Evolutionary conservation across 1,284 basidiomycete genomes (phyloP), one percentile per base, ranked within the genome.

Genomic region (Heliocybe sulcata): DNA sequence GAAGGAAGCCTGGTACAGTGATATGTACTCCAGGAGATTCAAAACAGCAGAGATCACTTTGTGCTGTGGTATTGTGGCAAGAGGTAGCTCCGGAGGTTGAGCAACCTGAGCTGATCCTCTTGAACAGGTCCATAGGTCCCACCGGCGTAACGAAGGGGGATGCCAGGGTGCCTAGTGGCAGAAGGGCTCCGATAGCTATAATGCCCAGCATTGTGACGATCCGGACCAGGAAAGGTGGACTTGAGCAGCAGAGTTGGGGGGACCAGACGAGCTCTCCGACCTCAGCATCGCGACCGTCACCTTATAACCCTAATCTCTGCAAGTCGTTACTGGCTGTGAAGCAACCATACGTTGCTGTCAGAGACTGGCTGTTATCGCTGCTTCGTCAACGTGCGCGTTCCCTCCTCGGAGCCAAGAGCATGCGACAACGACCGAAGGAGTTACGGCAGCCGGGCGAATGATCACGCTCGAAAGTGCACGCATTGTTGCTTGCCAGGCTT

Each of bases 21-120:
- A 29, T 16, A 63, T 65, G 45, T 51, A 69, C 70, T 55, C 69
- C 69, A 29, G 69, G 68, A 8, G 64, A 57, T 58, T 72, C 69
- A 55, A 69, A 71, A 58, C 70, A 72, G 58, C 70, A 72, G 3
- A 58, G 29, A 49, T 69, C 55, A 16, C 57, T 56, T 55, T 64
- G 55, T 38, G 38, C 48, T 9, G 67, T 62, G 14, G 63, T 62
- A 57, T 64, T 66, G 47, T 69, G 67, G 65, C 76, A 77, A 16
- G 74, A 69, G 6, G 63, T 57, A 2, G 59, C 57, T 9, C 67
- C 68, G 48, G 55, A 63, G 1, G 66, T 66, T 19, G 65, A 61
- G 58, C 73, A 75, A 9, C 67, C 63, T 0, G 67, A 69, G 57
- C 65, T 66, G 55, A 66, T 55, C 20, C 64, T 59, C 54, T 66